Evolutionary conservation across 2,329 filamentous ascomycete genomes (phyloP).

Genomic region (Fusarium bactridioides): DNA sequence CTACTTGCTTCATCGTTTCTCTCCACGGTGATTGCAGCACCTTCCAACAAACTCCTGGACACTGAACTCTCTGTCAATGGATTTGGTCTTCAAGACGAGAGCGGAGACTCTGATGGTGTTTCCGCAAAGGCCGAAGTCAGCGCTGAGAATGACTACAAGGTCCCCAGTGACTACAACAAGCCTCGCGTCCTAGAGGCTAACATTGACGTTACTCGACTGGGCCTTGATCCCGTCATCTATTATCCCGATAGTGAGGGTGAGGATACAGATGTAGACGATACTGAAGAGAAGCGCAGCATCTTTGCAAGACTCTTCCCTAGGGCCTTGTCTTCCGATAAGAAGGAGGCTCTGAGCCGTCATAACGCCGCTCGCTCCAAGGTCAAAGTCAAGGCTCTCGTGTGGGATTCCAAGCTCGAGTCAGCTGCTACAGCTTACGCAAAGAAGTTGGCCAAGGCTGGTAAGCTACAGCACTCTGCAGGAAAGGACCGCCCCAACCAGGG

Average conservation of each 20-base stretch:
- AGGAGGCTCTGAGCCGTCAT: conserved; percentile 18
- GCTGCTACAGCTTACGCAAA: conserved; percentile 27
- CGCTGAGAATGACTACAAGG: not conserved
- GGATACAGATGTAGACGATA: not conserved
- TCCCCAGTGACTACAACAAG: not conserved
- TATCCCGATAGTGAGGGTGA: not conserved
- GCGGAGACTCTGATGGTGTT: not conserved
- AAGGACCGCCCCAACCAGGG: conserved; percentile 24
- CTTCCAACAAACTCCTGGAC: not conserved
- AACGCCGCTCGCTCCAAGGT: conserved; percentile 30
- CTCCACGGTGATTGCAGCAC: conserved; percentile 1
- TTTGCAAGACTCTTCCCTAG: not conserved
- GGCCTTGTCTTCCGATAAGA: conserved; percentile 27
- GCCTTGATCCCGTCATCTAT: not conserved
- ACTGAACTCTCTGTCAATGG: not conserved
- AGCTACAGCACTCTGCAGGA: conserved; percentile 19
- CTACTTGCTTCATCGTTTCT: conserved; percentile 8
- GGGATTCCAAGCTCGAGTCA: conserved; percentile 22
- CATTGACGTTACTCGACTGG: not conserved
- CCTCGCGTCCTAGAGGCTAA: not conserved
- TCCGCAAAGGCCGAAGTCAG: not conserved
- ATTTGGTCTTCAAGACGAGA: not conserved
- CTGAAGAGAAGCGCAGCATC: not conserved
- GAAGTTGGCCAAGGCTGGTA: conserved; percentile 21
- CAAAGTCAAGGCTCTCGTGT: conserved; percentile 16